Evolutionary conservation across 768 basidiomycete genomes (phyloP), one percentile per base, ranked within the genome.

Genomic region (Termitomyces sp.): DNA sequence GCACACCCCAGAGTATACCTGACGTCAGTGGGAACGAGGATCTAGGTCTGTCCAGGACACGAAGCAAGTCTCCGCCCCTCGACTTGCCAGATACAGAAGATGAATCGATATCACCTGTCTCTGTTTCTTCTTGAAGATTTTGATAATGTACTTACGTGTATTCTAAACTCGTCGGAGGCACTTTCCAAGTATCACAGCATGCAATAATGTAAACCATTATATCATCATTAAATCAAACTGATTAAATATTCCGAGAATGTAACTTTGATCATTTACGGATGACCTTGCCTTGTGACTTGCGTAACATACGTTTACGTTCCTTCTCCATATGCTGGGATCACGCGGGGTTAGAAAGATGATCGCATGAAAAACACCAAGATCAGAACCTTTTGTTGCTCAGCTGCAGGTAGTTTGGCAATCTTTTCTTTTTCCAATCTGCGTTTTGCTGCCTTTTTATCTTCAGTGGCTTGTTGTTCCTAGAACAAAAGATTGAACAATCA

Each of bases 341-440:
- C 33, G 18, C 4, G 3, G 9, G 9, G 22, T 16, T 58, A 49
- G 35, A 42, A 12, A 46, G 13, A 24, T 6, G 2, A 36, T 6
- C 12, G 2, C n/a, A 4, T 4, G 3, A n/a, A 26, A 26, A 56
- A 56, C 1, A 13, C 1, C 20, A 4, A 5, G 20, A 38, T 67
- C 49, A 53, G 26, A 20, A 86, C 89, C 84, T 93, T 94, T 76
- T 86, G 84, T 75, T 93, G 92, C 64, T 93, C 90, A 20, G 84
- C 80, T 32, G 90, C 79, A 65, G 86, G 88, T 56, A 94, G 79
- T 66, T 83, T 85, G 35, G 87, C 76, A 43, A 92, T 69, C 62
- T 82, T 78, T 59, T 90, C 92, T 62, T 92, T 80, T 68, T 90
- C 88, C 2, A 82, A 84, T 68, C 78, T 83, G 61, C 83, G 83